Conservation (phyloP, 208 protist species). For the Trypanosoma boissoni region DNA sequence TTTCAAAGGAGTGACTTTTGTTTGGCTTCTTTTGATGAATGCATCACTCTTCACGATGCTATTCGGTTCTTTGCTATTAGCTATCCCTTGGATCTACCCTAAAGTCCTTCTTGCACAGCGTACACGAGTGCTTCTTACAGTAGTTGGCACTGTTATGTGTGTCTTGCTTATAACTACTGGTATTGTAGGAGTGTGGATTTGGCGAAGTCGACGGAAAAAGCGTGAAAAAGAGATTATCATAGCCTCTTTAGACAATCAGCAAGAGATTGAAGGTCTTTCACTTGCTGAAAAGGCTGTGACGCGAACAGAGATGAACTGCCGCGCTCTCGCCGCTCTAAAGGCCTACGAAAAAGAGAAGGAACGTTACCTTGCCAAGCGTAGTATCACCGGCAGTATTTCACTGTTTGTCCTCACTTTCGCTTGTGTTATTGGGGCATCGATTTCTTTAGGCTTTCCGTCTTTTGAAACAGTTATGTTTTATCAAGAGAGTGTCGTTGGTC, state of each 20-base stretch:
- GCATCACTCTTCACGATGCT: constrained; percentile 44
- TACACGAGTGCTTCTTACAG: constrained; percentile 23
- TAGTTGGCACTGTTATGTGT: constrained; percentile 29
- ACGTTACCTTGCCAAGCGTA: constrained; percentile 17
- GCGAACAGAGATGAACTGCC: constrained; percentile 37
- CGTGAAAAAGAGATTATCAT: constrained; percentile 23
- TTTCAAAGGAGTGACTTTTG: constrained; percentile 37
- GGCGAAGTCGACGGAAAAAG: constrained; percentile 17
- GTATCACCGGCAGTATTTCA: constrained; percentile 23
- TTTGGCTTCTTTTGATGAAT: constrained; percentile 37
- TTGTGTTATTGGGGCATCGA: constrained; percentile 32
- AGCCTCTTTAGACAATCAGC: constrained; percentile 18
- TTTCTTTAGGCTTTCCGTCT: constrained; percentile 29
- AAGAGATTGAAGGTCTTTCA: constrained; percentile 3
- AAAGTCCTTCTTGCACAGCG: constrained; percentile 4
- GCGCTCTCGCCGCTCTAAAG: constrained; percentile 39
- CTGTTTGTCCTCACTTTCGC: constrained; percentile 29
- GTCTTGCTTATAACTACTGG: constrained; percentile 26
- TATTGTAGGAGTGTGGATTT: constrained; percentile 15
- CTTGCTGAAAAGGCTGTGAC: constrained; percentile 43
- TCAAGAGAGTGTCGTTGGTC: constrained; percentile 38
- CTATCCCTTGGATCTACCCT: constrained; percentile 15
- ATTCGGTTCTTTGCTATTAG: constrained; percentile 50
- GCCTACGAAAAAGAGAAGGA: constrained; percentile 23
- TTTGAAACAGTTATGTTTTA: constrained; percentile 25